Evolutionary conservation across 768 basidiomycete genomes (phyloP), one percentile per base, ranked within the genome.

Genomic region (Pisolithus orientalis): DNA sequence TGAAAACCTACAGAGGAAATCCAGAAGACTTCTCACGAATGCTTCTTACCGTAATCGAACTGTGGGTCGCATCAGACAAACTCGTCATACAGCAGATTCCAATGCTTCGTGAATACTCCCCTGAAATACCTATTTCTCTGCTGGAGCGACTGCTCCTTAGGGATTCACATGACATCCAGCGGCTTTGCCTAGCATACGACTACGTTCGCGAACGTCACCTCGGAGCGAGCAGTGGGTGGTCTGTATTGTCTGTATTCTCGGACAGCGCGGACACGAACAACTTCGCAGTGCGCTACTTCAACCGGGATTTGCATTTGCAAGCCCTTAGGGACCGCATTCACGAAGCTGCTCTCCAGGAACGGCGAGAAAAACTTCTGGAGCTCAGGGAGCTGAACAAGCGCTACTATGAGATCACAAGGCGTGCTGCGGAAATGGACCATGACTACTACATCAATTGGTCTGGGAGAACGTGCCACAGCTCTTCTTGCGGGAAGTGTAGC

Each of bases 31-130:
- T 61, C 17, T 75, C 74, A 0, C 49, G 69, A 1, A 72, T 77
- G 66, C 55, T 78, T 47, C 59, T 78, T 42, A 54, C 53, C 2
- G 21, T 54, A 9, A 39, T 54, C 4, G 69, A 74, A 17, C 61
- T 79, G 13, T 79, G 77, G 77, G 63, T 73, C 3, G 72, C 68
- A 0, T 59, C 77, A 9, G 77, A 79, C 56, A 64, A 53, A n/a
- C 37, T 71, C n/a, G 65, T 62, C 7, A 57, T 70, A 16, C 25
- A 32, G 4, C 61, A 65, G 39, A 58, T 59, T 9, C 73, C 79
- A 1, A 63, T 79, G 16, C 61, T 81, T 8, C 39, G 40, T 0
- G 62, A 72, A 5, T 80, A 76, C 47, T 73, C 76, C 11, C 77
- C 79, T 0, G 77, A 76, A 52, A 59, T 80, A 0, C 67, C 74